Evolutionary conservation across 2,329 filamentous ascomycete species (phyloP).

Genomic region (Colletotrichum endophyticum): DNA sequence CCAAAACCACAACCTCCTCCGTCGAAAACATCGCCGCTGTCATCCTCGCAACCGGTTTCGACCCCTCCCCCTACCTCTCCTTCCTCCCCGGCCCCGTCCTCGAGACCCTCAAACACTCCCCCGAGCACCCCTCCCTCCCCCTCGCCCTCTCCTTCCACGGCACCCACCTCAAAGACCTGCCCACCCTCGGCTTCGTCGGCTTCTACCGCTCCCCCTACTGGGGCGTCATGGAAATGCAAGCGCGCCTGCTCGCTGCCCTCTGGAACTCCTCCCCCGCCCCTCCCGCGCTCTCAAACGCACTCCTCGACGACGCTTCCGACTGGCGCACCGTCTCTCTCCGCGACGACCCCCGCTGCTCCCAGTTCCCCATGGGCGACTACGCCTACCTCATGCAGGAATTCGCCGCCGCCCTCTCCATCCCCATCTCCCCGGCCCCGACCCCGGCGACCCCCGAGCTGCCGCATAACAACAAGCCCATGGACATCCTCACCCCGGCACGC

Average conservation of each 20-base stretch:
- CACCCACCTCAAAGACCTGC: conserved; percentile 63
- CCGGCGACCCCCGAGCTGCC: conserved; percentile 41
- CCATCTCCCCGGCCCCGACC: conserved; percentile 37
- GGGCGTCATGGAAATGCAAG: conserved; percentile 89
- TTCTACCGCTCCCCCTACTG: conserved; percentile 87
- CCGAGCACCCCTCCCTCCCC: conserved; percentile 59
- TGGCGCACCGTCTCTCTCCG: conserved; percentile 56
- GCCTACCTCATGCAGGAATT: conserved; percentile 77
- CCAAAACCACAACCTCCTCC: conserved; percentile 28
- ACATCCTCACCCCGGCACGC: conserved; percentile 61
- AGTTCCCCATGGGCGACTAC: conserved; percentile 88
- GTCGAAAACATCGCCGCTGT: conserved; percentile 68
- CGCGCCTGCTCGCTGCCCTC: conserved; percentile 66
- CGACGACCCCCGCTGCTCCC: conserved; percentile 56
- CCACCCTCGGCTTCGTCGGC: conserved; percentile 77
- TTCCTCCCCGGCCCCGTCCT: conserved; percentile 67
- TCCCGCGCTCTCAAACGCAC: conserved; percentile 38
- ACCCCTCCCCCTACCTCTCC: conserved; percentile 65
- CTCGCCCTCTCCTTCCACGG: conserved; percentile 72
- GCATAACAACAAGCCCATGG: conserved; percentile 48
- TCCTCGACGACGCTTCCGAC: conserved; percentile 49
- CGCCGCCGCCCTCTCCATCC: conserved; percentile 60
- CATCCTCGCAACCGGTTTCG: conserved; percentile 78
- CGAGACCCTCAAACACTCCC: conserved; percentile 60
- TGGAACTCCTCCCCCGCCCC: conserved; percentile 51